Percentiles rank a stretch among this genome's conserved stretches.
Evolutionary conservation across 441 rosid species (phyloP).

Genomic region (Pelargonium citronellum): DNA sequence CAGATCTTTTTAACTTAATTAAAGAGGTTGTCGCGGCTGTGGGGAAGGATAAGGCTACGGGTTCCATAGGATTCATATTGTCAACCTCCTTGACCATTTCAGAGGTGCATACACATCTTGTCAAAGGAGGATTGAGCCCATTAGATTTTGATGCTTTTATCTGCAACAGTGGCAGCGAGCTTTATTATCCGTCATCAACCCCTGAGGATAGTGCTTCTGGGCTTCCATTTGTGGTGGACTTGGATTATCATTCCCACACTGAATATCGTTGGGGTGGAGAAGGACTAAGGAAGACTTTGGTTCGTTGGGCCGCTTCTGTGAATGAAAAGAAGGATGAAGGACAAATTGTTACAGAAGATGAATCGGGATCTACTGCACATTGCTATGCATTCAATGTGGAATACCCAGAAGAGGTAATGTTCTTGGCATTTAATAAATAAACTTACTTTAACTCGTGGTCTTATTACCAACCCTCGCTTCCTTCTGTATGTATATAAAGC

Average conservation of each 20-base stretch:
- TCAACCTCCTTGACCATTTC: slow-evolving; percentile 66
- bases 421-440: background rate
- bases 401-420: slow-evolving; percentile 49
- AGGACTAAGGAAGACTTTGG: slow-evolving; percentile 75
- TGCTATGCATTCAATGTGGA: slow-evolving; percentile 71
- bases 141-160: slow-evolving; percentile 77
- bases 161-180: slow-evolving; percentile 80
- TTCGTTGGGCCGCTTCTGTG: slow-evolving; percentile 69
- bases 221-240: slow-evolving; percentile 48
- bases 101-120: slow-evolving; percentile 60
- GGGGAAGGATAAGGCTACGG: slow-evolving; percentile 59
- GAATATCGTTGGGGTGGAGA: slow-evolving; percentile 92
- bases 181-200: slow-evolving; percentile 62
- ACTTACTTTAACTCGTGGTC: too few species aligned
- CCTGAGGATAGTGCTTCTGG: slow-evolving; percentile 42
- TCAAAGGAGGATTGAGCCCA: slow-evolving; percentile 52
- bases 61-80: slow-evolving; percentile 64
- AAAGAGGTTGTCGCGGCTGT: slow-evolving; percentile 50
- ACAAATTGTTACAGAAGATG: slow-evolving; percentile 48
- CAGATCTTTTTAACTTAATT: slow-evolving; percentile 43
- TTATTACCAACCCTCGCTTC: too few species aligned
- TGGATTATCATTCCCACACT: slow-evolving; percentile 65
- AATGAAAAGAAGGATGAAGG: slow-evolving; percentile 46
- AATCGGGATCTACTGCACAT: slow-evolving; percentile 53
- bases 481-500: too few species aligned